Evolutionary conservation across 352 stramenopile species (phyloP), one percentile per base, ranked within the genome.

Genomic region (Globisporangium paroecandrum): DNA sequence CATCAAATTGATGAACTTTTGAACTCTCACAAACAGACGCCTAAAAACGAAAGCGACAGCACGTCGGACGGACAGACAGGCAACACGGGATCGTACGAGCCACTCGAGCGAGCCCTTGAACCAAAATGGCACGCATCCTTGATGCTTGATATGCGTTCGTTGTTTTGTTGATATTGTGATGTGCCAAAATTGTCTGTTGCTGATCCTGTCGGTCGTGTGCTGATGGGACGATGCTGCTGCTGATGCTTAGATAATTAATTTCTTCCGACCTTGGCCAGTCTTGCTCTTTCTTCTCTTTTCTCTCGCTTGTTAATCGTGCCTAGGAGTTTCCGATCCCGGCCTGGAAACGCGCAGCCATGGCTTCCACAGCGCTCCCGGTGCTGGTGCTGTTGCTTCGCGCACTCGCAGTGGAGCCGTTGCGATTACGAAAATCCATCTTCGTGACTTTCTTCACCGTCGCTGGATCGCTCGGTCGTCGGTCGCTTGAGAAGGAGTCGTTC

Each of bases 391-490:
- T 25, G 47, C 64, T 58, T 27, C 64, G 64, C 4, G 59, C 43
- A 54, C 76, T 85, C 22, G 72, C 64, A 12, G 46, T 69, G 3
- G 78, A 86, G 7, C 41, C 68, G 36, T 86, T 82, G 15, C 78
- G 74, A 27, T 59, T 63, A 34, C 76, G 74, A 29, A 82, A 81
- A 53, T 86, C 78, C 20, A 82, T 22, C 62, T 83, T 85, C 15
- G 66, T 75, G 8, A 68, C 56, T 10, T 60, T 61, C 53, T 81
- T 82, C 34, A 79, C 72, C 20, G 55, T 27, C 18, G 72, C 49
- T 9, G 68, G 55, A 15, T 70, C 77, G 34, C 70, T 69, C n/a
- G 73, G 64, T 46, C 25, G 54, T 53, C 57, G 29, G 18, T 58
- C 55, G n/a, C 61, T 71, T 43, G 29, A n/a, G 1, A 36, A 32